Percentiles rank a stretch among this genome's conserved stretches.
Conservation (phyloP, 1,284 basidiomycete species). For the Psilocybe mexicana region DNA sequence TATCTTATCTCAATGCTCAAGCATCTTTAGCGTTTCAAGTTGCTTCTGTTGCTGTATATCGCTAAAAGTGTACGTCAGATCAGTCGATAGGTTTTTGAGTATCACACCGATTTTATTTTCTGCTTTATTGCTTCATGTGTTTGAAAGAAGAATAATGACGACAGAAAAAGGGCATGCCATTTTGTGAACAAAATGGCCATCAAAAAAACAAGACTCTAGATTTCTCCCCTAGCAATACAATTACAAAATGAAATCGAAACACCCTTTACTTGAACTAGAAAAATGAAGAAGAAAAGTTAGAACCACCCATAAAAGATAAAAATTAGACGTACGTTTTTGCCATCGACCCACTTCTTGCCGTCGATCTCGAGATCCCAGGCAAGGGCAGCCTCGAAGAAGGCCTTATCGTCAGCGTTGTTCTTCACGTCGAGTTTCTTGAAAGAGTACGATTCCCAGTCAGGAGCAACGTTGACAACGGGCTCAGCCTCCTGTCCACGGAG, state of each 20-base stretch:
- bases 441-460: constrained; percentile 90
- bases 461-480: constrained; percentile 80
- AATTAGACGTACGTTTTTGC: constrained; percentile 70
- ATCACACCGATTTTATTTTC: background rate
- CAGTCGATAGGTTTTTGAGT: no score
- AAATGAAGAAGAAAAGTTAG: constrained; percentile 5
- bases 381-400: constrained; percentile 86
- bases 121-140: background rate
- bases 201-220: constrained; percentile 13
- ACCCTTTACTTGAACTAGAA: constrained; percentile 21
- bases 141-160: background rate
- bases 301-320: background rate
- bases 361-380: constrained; percentile 89
- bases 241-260: constrained; percentile 3
- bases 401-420: constrained; percentile 70
- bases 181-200: constrained; percentile 5
- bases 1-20: no score
- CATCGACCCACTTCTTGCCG: constrained; percentile 86
- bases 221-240: constrained; percentile 6
- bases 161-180: background rate
- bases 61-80: no score
- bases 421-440: constrained; percentile 74
- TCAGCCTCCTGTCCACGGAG: constrained; percentile 73
- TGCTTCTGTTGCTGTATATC: no score
- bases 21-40: no score